Percentiles rank a stretch among this genome's conserved stretches.
Conservation (phyloP, 768 basidiomycete genomes). For the Solioccasus polychromus region DNA sequence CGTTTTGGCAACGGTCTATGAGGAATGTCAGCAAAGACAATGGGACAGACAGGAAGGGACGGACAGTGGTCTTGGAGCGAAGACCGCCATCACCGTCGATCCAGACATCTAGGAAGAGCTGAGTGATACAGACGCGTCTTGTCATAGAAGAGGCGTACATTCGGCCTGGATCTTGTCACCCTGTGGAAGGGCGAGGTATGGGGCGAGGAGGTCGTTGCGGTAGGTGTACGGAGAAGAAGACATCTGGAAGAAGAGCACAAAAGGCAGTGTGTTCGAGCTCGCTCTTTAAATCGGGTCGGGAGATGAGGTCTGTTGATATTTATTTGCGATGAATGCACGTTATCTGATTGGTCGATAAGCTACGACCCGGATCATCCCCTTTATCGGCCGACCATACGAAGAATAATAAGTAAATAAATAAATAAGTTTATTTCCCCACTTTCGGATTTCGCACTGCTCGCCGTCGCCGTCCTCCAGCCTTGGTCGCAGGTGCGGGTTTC, state of each 20-base stretch:
- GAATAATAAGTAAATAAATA: not conserved
- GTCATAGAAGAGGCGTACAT: constrained; percentile 46
- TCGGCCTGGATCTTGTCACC: constrained; percentile 94
- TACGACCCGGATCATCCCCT: not conserved
- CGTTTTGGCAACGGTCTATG: constrained; percentile 81
- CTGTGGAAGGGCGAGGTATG: constrained; percentile 86
- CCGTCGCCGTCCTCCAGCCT: constrained; percentile 63
- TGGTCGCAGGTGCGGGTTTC: constrained; percentile 41
- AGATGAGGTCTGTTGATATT: constrained; percentile 20
- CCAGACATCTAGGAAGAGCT: constrained; percentile 78
- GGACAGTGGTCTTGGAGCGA: constrained; percentile 93
- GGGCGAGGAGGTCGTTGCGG: constrained; percentile 83
- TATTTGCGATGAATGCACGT: constrained; percentile 16
- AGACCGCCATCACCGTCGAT: constrained; percentile 93
- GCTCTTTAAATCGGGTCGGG: constrained; percentile 24
- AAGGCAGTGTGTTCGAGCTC: not conserved
- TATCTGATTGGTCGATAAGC: constrained; percentile 33
- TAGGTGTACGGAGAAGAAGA: constrained; percentile 41
- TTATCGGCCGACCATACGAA: not conserved
- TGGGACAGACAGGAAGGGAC: constrained; percentile 23
- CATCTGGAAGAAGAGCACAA: constrained; percentile 12
- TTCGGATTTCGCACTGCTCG: constrained; percentile 47
- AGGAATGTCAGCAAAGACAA: not conserved
- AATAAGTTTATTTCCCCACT: constrained; percentile 19
- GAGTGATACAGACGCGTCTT: not conserved